phyloP scores from a whole-genome alignment of 2,329 filamentous ascomycete species.

The Pseudogymnoascus verrucosus region DNA sequence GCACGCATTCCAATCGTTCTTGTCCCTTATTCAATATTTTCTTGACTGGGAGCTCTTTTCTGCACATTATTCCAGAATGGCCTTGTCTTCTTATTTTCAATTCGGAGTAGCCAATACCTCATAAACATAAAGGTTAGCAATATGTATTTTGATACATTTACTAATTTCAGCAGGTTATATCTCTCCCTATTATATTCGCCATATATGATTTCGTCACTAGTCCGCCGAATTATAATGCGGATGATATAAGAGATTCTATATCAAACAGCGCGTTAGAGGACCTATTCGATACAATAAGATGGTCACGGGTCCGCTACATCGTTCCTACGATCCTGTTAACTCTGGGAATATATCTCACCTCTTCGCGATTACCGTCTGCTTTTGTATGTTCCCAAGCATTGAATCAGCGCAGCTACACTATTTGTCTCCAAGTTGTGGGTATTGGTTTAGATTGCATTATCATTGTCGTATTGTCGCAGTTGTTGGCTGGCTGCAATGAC shows the following conservation, averaged over 20 bases:
- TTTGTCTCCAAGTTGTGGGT: constrained; percentile 7
- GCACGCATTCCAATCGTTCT: neutral
- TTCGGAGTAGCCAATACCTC: neutral
- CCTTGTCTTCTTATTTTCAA: neutral
- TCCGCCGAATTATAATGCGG: neutral
- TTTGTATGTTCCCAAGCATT: constrained; percentile 3
- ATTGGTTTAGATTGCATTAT: constrained; percentile 9
- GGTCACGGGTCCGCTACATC: constrained; percentile 12
- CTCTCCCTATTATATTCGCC: constrained; percentile 10
- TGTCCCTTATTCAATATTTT: neutral
- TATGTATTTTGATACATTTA: neutral
- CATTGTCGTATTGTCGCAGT: neutral
- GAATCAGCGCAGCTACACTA: neutral
- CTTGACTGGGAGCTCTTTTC: neutral
- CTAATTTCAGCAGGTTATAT: neutral
- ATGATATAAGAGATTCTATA: constrained; percentile 11
- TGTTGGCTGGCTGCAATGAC: constrained; percentile 8
- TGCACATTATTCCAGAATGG: neutral
- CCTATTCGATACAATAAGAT: constrained; percentile 7
- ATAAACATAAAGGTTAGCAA: neutral
- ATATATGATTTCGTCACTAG: constrained; percentile 9
- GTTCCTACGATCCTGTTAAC: constrained; percentile 8
- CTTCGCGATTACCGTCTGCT: neutral
- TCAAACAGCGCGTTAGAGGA: constrained; percentile 12
- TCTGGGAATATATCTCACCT: constrained; percentile 3